Evolutionary conservation across 2,329 filamentous ascomycete species (phyloP).

Genomic region (Scedosporium dehoogii): DNA sequence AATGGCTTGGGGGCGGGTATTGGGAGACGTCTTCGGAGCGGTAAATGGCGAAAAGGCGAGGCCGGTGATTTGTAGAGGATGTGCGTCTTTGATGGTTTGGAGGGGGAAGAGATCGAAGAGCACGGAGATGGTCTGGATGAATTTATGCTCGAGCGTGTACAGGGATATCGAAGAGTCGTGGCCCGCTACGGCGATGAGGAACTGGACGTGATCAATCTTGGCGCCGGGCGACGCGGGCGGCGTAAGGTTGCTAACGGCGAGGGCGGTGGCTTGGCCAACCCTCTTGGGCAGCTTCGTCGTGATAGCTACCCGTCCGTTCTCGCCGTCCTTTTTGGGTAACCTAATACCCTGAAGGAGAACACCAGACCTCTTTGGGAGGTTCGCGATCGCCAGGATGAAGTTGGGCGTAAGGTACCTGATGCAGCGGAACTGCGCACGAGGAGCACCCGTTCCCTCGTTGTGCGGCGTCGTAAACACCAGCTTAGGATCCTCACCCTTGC

Average conservation of each 20-base stretch:
- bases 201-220: constrained; percentile 57
- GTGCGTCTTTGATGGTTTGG: constrained; percentile 41
- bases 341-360: constrained; percentile 47
- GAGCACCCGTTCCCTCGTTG: constrained; percentile 26
- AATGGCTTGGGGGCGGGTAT: constrained; percentile 30
- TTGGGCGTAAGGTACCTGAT: constrained; percentile 49
- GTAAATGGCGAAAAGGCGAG: constrained; percentile 48
- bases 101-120: constrained; percentile 43
- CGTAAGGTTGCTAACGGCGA: constrained; percentile 65
- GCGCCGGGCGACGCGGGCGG: constrained; percentile 37
- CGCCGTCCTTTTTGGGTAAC: constrained; percentile 26
- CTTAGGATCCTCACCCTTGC: constrained; percentile 33
- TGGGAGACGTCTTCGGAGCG: constrained; percentile 35
- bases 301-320: constrained; percentile 37
- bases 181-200: constrained; percentile 69
- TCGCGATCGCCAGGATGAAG: constrained; percentile 48
- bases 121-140: constrained; percentile 34
- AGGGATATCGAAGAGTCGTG: constrained; percentile 71
- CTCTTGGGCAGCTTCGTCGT: constrained; percentile 51
- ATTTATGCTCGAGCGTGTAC: constrained; percentile 63
- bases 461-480: constrained; percentile 47
- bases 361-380: constrained; percentile 49
- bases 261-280: constrained; percentile 64
- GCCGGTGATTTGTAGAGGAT: constrained; percentile 48
- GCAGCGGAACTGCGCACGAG: constrained; percentile 43